Evolutionary conservation across 208 protist species (phyloP).

Genomic region (Perkinsela sp.): DNA sequence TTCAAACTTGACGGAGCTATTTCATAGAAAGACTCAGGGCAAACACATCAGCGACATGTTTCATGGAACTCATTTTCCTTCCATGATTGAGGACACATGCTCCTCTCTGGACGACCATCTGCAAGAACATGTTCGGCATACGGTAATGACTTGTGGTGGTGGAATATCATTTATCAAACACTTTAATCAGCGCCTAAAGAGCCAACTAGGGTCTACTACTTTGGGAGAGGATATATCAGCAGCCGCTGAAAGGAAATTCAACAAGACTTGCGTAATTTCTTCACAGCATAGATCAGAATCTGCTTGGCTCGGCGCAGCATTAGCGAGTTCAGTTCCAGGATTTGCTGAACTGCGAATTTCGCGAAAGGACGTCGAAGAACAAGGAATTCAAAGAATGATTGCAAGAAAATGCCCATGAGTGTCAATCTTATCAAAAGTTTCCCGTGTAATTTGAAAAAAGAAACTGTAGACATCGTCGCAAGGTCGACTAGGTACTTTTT

Average conservation of each 20-base stretch:
- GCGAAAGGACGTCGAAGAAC: not conserved
- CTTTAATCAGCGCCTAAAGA: not conserved
- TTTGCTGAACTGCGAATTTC: not conserved
- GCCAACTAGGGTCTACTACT: not conserved
- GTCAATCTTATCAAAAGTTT: not conserved
- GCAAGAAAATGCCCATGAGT: not conserved
- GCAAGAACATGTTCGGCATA: not conserved
- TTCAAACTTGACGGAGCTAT: not conserved
- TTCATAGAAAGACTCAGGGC: not conserved
- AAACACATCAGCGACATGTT: not conserved
- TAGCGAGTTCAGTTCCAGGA: not conserved
- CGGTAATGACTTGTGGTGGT: not conserved
- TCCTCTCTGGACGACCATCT: not conserved
- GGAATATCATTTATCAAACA: not conserved
- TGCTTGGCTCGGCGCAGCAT: not conserved
- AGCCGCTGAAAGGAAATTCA: not conserved
- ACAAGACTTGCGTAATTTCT: not conserved
- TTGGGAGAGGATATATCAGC: not conserved
- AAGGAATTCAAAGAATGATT: not conserved
- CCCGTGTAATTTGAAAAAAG: not conserved
- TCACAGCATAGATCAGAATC: not conserved
- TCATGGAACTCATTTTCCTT: not conserved
- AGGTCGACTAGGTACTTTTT: no score
- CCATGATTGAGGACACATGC: not conserved
- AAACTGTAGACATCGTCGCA: not conserved